phyloP scores from a whole-genome alignment of 345 rosid species.

The Camelina hispida region DNA sequence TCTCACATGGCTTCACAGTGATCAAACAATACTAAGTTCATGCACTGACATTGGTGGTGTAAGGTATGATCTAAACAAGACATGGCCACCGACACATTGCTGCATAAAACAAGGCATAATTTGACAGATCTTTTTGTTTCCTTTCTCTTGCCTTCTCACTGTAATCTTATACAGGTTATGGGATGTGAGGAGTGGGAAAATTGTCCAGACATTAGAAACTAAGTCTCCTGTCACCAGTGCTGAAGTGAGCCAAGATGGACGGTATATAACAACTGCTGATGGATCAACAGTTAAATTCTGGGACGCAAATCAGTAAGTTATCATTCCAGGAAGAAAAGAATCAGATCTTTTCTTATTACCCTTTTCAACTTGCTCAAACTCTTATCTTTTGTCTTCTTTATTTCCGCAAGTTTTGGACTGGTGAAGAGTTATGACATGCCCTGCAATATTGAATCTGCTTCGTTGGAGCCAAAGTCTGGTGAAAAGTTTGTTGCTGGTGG shows the following conservation, averaged over 20 bases:
- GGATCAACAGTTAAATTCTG: constrained; percentile 91
- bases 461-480: constrained; percentile 79
- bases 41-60: constrained; percentile 92
- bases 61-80: constrained; percentile 57
- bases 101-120: not conserved
- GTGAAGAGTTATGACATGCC: constrained; percentile 94
- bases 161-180: constrained; percentile 61
- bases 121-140: not conserved
- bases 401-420: constrained; percentile 63
- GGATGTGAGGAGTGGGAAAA: constrained; percentile 89
- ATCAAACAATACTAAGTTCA: constrained; percentile 84
- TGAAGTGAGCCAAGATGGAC: constrained; percentile 98
- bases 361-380: not conserved
- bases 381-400: not conserved
- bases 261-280: constrained; percentile 89
- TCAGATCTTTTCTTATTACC: not conserved
- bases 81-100: not conserved
- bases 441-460: constrained; percentile 74
- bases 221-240: constrained; percentile 89
- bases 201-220: constrained; percentile 86
- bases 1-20: constrained; percentile 50
- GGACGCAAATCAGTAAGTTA: constrained; percentile 98
- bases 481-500: constrained; percentile 88
- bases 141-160: not conserved
- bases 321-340: not conserved